Percentiles rank a stretch among this genome's conserved stretches.
Evolutionary conservation across 2,329 filamentous ascomycete species (phyloP).

Genomic region (Golovinomyces cichoracearum): DNA sequence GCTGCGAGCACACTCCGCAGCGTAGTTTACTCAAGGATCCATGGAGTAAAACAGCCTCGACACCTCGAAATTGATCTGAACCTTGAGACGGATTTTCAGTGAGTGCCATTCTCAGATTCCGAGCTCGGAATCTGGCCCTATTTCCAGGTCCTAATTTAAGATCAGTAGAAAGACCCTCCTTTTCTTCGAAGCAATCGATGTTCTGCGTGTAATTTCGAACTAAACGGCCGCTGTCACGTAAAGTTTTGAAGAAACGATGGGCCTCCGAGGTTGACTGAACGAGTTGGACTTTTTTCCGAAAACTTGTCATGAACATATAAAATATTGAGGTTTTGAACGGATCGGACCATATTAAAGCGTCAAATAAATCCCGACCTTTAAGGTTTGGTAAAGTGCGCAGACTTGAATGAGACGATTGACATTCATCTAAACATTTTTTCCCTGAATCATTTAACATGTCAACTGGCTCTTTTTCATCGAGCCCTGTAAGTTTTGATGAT

Average conservation of each 20-base stretch:
- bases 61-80: slow-evolving; percentile 10
- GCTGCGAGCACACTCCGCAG: slow-evolving; percentile 34
- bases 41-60: slow-evolving; percentile 37
- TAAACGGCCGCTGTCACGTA: slow-evolving; percentile 40
- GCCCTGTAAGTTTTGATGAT: not conserved
- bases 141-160: slow-evolving; percentile 35
- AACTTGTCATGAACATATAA: slow-evolving; percentile 42
- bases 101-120: slow-evolving; percentile 12
- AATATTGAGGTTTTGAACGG: slow-evolving; percentile 42
- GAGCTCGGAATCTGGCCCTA: slow-evolving; percentile 28
- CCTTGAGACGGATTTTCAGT: slow-evolving; percentile 3
- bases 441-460: not conserved
- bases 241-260: slow-evolving; percentile 41
- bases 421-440: not conserved
- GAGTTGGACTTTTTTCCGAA: slow-evolving; percentile 36
- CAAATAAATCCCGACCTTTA: slow-evolving; percentile 46
- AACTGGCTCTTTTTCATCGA: not conserved
- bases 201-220: slow-evolving; percentile 53
- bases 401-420: not conserved
- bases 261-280: slow-evolving; percentile 34
- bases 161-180: slow-evolving; percentile 39
- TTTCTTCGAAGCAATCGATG: slow-evolving; percentile 47
- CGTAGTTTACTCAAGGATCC: slow-evolving; percentile 39
- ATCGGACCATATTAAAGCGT: slow-evolving; percentile 43
- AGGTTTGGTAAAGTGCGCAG: slow-evolving; percentile 26